Conservation (phyloP, 352 stramenopile genomes). For the Pythium sp. region DNA sequence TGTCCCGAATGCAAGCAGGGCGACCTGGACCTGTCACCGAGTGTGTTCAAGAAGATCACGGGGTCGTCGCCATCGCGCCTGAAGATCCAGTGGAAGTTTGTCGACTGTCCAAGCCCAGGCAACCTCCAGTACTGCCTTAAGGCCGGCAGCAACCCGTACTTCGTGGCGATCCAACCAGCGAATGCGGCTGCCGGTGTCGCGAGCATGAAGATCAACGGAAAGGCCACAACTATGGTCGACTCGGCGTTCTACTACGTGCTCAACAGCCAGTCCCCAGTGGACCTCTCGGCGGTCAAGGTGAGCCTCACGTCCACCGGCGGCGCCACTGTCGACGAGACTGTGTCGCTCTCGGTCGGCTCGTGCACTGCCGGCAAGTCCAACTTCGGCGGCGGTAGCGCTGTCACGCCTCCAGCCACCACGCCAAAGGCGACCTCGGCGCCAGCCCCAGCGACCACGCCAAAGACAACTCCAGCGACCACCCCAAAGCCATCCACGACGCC, state of each 20-base stretch:
- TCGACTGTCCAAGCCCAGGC: constrained; percentile 54
- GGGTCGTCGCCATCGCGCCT: constrained; percentile 51
- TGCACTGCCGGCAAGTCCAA: constrained; percentile 43
- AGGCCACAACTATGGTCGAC: constrained; percentile 54
- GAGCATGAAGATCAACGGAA: constrained; percentile 60
- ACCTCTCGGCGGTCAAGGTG: constrained; percentile 43
- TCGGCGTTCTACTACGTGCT: constrained; percentile 71
- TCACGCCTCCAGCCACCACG: constrained; percentile 18
- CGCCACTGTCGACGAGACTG: constrained; percentile 50
- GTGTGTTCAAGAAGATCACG: constrained; percentile 34
- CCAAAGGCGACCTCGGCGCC: constrained; percentile 11
- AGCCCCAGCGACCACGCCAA: constrained; percentile 5
- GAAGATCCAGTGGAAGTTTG: constrained; percentile 63
- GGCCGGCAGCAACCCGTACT: constrained; percentile 54
- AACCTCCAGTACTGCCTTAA: constrained; percentile 75
- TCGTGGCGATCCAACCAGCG: constrained; percentile 59
- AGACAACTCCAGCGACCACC: not conserved
- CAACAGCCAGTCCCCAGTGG: constrained; percentile 16
- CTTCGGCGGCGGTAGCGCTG: constrained; percentile 28
- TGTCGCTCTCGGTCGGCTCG: constrained; percentile 41
- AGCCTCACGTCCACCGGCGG: constrained; percentile 53
- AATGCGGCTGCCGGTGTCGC: constrained; percentile 45
- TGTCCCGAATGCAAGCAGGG: no score
- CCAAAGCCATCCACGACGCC: constrained; percentile 7
- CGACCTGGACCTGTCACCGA: no score